Conservation (phyloP, 768 basidiomycete genomes). For the Chalciporus sphaerocephalus region DNA sequence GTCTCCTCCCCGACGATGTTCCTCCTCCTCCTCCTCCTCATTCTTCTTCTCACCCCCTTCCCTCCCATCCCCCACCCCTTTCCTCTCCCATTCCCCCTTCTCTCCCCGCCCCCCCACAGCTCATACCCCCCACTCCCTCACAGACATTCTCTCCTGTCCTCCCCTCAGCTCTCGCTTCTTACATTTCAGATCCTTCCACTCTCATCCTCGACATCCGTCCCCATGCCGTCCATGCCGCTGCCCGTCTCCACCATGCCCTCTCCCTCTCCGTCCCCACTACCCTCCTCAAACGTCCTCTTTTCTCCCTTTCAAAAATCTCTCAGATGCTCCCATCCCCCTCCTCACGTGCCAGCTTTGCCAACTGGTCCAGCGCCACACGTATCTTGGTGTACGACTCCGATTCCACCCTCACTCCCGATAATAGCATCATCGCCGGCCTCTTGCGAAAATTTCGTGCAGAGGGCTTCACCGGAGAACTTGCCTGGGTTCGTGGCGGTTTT, state of each 20-base stretch:
- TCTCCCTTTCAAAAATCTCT: constrained; percentile 70
- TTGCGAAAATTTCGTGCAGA: constrained; percentile 69
- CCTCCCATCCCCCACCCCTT: constrained; percentile 17
- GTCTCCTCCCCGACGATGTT: constrained; percentile 28
- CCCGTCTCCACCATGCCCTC: constrained; percentile 65
- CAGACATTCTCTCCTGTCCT: constrained; percentile 22
- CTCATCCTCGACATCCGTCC: constrained; percentile 89
- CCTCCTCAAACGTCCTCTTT: constrained; percentile 85
- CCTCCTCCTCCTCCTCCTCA: constrained; percentile 24
- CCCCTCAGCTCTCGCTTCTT: constrained; percentile 29
- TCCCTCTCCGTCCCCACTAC: constrained; percentile 93
- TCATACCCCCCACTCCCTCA: background rate
- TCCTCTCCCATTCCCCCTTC: constrained; percentile 3
- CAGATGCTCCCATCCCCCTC: constrained; percentile 71
- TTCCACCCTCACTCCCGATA: constrained; percentile 52
- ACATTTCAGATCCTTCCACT: constrained; percentile 33
- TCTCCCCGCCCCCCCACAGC: background rate
- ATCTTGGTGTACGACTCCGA: constrained; percentile 90
- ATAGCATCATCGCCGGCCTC: constrained; percentile 66
- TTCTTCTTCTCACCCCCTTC: constrained; percentile 23
- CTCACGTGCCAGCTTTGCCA: constrained; percentile 55
- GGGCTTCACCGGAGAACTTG: constrained; percentile 58
- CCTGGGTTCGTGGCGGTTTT: constrained; percentile 83
- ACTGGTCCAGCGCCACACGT: constrained; percentile 52
- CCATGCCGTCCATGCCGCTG: constrained; percentile 63